Evolutionary conservation across 1,284 basidiomycete species (phyloP).

Genomic region (Malassezia pachydermatis): DNA sequence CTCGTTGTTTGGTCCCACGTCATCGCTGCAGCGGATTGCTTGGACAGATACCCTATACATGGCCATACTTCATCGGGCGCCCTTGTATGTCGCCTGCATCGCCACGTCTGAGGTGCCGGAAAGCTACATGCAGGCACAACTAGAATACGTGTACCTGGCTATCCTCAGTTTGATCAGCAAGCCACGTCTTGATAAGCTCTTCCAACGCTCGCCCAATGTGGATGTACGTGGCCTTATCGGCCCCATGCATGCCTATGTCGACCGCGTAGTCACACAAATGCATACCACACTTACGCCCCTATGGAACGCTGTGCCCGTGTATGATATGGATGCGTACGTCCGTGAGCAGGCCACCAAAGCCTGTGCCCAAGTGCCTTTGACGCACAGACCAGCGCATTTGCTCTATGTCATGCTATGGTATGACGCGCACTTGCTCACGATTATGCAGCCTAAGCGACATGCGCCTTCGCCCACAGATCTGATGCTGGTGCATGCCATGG

Average conservation of each 20-base stretch:
- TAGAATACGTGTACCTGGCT: conserved; percentile 87
- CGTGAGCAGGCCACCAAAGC: conserved; percentile 53
- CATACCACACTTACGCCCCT: conserved; percentile 21
- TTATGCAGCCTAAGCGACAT: conserved; percentile 80
- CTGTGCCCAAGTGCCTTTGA: conserved; percentile 18
- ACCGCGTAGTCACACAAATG: conserved; percentile 26
- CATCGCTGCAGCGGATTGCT: conserved; percentile 26
- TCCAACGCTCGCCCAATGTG: conserved; percentile 78
- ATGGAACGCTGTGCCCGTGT: conserved; percentile 63
- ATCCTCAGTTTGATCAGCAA: conserved; percentile 79
- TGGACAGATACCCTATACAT: conserved; percentile 56
- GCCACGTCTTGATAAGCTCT: conserved; percentile 70
- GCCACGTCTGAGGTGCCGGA: conserved; percentile 89
- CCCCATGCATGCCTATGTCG: conserved; percentile 53
- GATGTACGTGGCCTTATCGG: conserved; percentile 74
- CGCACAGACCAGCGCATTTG: conserved; percentile 42
- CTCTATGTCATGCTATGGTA: conserved; percentile 80
- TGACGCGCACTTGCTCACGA: conserved; percentile 67
- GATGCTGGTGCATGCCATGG: conserved; percentile 48
- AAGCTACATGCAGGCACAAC: conserved; percentile 74
- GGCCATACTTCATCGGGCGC: conserved; percentile 70
- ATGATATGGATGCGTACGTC: conserved; percentile 57
- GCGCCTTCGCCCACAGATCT: conserved; percentile 69
- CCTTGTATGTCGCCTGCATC: conserved; percentile 79
- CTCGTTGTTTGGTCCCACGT: conserved; percentile 53